Percentiles rank a stretch among this genome's conserved stretches.
These are phyloP conservation scores for Fusarium pseudoanthophilum DNA, from an alignment of 2,329 filamentous ascomycete species.

Conservation along the genomic window DNA sequence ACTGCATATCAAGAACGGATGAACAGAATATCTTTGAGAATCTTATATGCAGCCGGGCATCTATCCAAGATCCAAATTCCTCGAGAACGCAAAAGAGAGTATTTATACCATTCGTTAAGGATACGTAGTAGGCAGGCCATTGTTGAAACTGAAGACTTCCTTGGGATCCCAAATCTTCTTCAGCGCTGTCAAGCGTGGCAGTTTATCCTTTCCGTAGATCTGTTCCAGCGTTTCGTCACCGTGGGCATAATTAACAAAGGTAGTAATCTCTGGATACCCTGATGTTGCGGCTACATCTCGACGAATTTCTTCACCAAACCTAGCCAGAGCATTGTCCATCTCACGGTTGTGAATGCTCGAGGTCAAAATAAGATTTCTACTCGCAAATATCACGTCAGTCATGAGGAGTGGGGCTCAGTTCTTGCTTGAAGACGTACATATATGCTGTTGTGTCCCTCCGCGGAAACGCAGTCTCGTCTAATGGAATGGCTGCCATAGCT, in stretches of 20 bases:
- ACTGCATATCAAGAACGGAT: too few species aligned
- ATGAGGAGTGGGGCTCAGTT: accelerated
- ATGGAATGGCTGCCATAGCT: neutral
- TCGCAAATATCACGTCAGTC: neutral
- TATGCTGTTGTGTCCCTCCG: neutral
- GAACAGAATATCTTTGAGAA: too few species aligned
- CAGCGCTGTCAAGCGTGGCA: neutral
- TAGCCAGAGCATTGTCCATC: neutral
- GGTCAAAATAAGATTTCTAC: neutral
- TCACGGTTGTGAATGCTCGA: neutral
- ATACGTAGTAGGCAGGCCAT: neutral
- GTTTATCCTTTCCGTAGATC: neutral
- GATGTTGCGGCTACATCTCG: neutral
- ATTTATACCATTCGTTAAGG: neutral
- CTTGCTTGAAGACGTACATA: neutral
- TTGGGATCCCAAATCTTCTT: neutral
- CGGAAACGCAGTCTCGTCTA: neutral
- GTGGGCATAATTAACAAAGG: neutral
- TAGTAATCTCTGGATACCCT: neutral
- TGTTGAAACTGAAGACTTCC: neutral
- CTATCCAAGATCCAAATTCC: too few species aligned
- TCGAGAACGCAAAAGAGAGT: too few species aligned
- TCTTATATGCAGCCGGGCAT: too few species aligned
- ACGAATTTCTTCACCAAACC: neutral
- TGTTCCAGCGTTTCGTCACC: neutral